Percentiles rank a stretch among this genome's conserved stretches.
Evolutionary conservation across 2,329 filamentous ascomycete genomes (phyloP).

Genomic region (Pseudofabraea citricarpa): DNA sequence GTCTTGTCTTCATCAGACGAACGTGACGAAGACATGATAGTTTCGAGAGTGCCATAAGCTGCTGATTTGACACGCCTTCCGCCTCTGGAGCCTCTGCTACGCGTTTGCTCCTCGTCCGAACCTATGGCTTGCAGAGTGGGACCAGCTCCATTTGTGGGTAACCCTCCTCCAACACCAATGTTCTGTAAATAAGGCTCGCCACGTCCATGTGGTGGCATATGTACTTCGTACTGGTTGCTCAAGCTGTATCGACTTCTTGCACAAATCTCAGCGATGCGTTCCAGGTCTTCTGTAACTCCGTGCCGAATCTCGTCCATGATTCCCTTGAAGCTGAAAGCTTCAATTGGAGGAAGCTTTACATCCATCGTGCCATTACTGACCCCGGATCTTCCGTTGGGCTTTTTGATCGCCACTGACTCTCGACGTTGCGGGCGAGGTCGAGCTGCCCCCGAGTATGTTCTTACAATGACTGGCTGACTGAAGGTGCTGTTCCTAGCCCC

Average conservation of each 20-base stretch:
- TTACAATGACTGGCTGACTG: constrained; percentile 61
- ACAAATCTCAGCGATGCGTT: constrained; percentile 64
- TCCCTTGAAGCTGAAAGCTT: constrained; percentile 61
- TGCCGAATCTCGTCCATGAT: constrained; percentile 53
- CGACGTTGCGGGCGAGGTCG: constrained; percentile 27
- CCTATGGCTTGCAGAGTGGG: constrained; percentile 53
- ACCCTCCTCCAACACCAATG: constrained; percentile 15
- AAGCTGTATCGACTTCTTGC: constrained; percentile 59
- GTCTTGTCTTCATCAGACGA: constrained; percentile 58
- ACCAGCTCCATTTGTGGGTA: constrained; percentile 32
- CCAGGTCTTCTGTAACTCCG: constrained; percentile 51
- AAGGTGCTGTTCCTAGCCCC: constrained; percentile 52
- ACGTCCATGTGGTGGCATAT: constrained; percentile 57
- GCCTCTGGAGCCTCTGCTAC: constrained; percentile 19
- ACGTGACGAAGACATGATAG: constrained; percentile 61
- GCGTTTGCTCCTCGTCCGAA: constrained; percentile 48
- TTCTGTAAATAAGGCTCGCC: constrained; percentile 41
- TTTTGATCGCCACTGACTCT: constrained; percentile 21
- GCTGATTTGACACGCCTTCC: constrained; percentile 23
- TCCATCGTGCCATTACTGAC: constrained; percentile 22
- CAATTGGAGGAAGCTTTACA: constrained; percentile 52
- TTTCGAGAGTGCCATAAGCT: constrained; percentile 59
- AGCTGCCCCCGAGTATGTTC: constrained; percentile 52
- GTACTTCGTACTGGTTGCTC: constrained; percentile 63
- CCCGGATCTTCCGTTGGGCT: constrained; percentile 17